A percentile compares a stretch with the other conserved stretches of the same genome.
These are phyloP conservation scores for Pachysandra terminalis DNA, from an alignment of 164 flowering plant species.

Conservation along the genomic window DNA sequence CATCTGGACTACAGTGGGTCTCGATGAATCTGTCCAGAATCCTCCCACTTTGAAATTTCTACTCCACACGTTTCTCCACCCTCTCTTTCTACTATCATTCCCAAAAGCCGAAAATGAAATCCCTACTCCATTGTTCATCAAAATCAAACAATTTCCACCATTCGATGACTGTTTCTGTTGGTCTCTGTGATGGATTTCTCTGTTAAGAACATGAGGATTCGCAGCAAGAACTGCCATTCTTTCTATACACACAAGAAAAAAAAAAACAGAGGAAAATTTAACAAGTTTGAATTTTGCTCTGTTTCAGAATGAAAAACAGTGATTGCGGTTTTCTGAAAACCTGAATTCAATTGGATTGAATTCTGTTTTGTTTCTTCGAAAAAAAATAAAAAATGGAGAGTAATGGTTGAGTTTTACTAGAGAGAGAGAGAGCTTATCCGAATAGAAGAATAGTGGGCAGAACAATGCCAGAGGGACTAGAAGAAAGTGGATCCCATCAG, in stretches of 20 bases:
- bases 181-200: conserved; percentile 36
- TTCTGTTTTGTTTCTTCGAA: neutral
- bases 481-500: no score
- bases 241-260: neutral
- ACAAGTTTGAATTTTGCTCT: no score
- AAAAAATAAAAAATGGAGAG: no score
- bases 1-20: conserved; percentile 61
- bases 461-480: no score
- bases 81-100: conserved; percentile 16
- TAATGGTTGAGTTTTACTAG: neutral
- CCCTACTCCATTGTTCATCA: conserved; percentile 15
- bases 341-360: neutral
- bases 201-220: conserved; percentile 47
- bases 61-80: conserved; percentile 18
- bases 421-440: conserved; percentile 9
- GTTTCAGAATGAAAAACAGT: neutral
- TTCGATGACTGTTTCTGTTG: conserved; percentile 22
- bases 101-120: conserved; percentile 20
- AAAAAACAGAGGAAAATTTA: neutral
- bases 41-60: conserved; percentile 40
- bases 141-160: conserved; percentile 19
- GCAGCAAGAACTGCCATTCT: conserved; percentile 61
- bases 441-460: neutral
- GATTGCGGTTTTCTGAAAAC: neutral
- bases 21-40: conserved; percentile 51